Evolutionary conservation across 1,139 yeast genomes (phyloP).

Genomic region (Eremothecium cymbalariae): DNA sequence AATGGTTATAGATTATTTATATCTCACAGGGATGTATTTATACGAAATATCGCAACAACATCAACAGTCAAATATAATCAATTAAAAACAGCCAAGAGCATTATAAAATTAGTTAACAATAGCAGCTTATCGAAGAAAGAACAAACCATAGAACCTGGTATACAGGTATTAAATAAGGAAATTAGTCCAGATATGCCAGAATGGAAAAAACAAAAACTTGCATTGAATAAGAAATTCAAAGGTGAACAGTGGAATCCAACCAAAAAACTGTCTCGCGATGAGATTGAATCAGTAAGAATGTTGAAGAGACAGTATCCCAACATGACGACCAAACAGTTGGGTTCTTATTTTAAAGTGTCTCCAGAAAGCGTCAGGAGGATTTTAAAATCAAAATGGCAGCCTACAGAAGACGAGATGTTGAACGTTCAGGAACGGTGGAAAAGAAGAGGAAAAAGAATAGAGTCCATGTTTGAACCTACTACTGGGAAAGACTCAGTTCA

Average conservation of each 20-base stretch:
- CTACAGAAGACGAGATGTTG: slow-evolving; percentile 45
- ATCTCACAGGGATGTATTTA: too few species aligned
- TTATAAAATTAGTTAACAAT: slow-evolving; percentile 2
- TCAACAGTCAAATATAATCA: too few species aligned
- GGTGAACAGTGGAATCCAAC: slow-evolving; percentile 60
- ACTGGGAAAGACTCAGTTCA: neutral
- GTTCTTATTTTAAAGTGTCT: slow-evolving; percentile 58
- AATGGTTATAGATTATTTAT: too few species aligned
- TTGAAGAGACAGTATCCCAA: slow-evolving; percentile 53
- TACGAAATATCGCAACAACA: too few species aligned
- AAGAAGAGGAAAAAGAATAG: slow-evolving; percentile 35
- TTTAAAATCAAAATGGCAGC: slow-evolving; percentile 68
- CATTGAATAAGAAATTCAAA: slow-evolving; percentile 52
- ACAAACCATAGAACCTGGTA: neutral
- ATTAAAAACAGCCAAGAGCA: slow-evolving; percentile 1
- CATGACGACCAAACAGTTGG: slow-evolving; percentile 51
- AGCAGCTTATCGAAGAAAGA: slow-evolving; percentile 3
- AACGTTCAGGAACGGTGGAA: slow-evolving; percentile 43
- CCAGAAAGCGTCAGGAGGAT: slow-evolving; percentile 82
- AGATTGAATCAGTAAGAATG: slow-evolving; percentile 57
- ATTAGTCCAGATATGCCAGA: slow-evolving; percentile 35
- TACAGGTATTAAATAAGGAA: slow-evolving; percentile 4
- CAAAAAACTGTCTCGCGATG: slow-evolving; percentile 57
- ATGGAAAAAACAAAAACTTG: slow-evolving; percentile 63
- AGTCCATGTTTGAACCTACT: slow-evolving; percentile 16